Base-by-base conservation (phyloP, 2,329 filamentous ascomycete genomes). In the Colletotrichum incanum region DNA sequence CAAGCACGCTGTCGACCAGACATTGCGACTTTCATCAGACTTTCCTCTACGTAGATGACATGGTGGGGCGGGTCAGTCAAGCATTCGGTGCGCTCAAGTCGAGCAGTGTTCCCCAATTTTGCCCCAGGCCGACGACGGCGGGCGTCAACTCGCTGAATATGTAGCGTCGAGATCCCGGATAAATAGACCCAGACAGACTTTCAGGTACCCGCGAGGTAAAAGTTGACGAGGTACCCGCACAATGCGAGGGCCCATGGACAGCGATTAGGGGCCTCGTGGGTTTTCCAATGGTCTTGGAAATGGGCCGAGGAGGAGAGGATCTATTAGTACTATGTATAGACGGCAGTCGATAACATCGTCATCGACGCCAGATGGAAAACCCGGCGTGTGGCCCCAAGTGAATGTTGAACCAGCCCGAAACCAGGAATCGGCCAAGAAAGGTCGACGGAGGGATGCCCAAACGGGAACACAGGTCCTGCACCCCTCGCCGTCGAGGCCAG, bases 161-260 rank as follows among this genome's bases (percentile, higher is more conserved):
- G 67, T 58, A 67, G 56, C 68, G 45, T 62, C 64, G 31, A 56
- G 49, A 67, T 71, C 64, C 64, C 56, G 58, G 56, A 52, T 59
- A 8, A 14, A 1, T 7, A 26, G 28, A 26, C 45, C 69, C 52
- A 54, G 41, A 55, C 69, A 59, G 45, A 63, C 69, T 72, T 72
- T 59, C 65, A 68, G 65, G 69, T 72, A 72, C 69, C 69, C 69
- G 69, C 50, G 45, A 72, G 64, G 65, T 50, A 72, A 72, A 58
- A 31, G 5, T 16, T 18, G 31, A n/a, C 9, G 31, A 55, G 18
- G 18, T 23, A 18, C 34, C 34, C 23, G 16, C 34, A 16, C 55
- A 26, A 11, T 37, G 34, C 11, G 34, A 37, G 47, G 12, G 23
- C 14, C 52, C 31, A n/a, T 23, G 12, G 47, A 49, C 23, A 49